Percentiles rank a stretch among this genome's conserved stretches.
These are phyloP conservation scores for Ministeria vibrans DNA, from an alignment of 78 protist genomes.

Conservation along the genomic window DNA sequence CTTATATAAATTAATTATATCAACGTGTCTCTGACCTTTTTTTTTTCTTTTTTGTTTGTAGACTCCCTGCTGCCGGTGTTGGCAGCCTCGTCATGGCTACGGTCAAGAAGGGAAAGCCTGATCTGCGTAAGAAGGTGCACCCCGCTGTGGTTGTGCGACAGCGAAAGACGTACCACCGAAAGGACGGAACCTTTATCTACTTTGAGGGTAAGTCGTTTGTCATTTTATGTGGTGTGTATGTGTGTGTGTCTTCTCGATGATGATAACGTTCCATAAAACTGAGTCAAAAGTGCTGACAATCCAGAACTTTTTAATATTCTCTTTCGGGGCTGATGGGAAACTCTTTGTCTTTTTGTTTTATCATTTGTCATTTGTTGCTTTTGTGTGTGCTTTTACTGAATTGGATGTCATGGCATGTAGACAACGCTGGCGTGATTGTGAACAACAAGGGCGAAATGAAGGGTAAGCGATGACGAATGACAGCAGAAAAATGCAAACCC, in stretches of 20 bases:
- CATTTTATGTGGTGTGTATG: too few relatives aligned
- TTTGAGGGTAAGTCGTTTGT: constrained; percentile 89
- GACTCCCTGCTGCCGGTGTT: constrained; percentile 91
- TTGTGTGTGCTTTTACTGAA: neutral
- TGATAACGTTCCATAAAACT: too few relatives aligned
- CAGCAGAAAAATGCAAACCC: neutral
- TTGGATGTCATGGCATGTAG: constrained; percentile 16
- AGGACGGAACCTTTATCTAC: constrained; percentile 89
- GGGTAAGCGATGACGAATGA: constrained; percentile 50
- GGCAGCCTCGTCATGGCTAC: constrained; percentile 96
- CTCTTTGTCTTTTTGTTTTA: neutral
- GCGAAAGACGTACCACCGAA: constrained; percentile 92
- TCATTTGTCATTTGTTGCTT: neutral
- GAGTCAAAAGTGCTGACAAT: too few relatives aligned
- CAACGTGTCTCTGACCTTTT: neutral
- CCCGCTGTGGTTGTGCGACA: constrained; percentile 97
- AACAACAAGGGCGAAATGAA: constrained; percentile 98
- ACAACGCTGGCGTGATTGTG: constrained; percentile 98
- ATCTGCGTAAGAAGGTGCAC: constrained; percentile 92
- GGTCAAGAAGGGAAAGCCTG: constrained; percentile 99
- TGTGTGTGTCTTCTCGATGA: neutral
- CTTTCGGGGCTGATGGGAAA: too few relatives aligned
- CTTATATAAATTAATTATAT: too few relatives aligned
- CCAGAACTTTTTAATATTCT: too few relatives aligned
- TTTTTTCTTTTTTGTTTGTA: constrained; percentile 30